Evolutionary conservation across 495 filamentous ascomycete genomes (phyloP), one percentile per base, ranked within the genome.

Genomic region (Aspergillus ostianus): DNA sequence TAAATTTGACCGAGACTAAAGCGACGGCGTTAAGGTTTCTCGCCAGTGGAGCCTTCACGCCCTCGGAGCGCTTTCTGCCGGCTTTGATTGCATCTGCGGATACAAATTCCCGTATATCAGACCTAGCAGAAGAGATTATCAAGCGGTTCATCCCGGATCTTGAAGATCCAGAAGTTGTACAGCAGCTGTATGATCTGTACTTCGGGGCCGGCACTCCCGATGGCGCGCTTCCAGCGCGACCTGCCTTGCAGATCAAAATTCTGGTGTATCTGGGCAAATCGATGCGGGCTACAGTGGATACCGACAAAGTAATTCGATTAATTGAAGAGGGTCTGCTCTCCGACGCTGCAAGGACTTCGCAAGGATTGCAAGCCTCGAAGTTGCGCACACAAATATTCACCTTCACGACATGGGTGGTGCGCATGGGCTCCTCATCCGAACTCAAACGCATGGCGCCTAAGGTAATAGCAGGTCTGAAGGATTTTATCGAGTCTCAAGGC

Each of bases 321-420:
- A 87, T 97, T 44, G 85, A 88, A 61, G 81, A 85, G 72, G 76
- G 88, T 69, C 70, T 90, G 73, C 66, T 79, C 58, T 74, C 76
- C 26, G 73, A 74, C 21, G 57, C 65, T 65, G 83, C 73, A 56
- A 75, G 77, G 41, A 74, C 80, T 55, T 70, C 81, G 23, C 76
- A 82, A 53, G 87, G 88, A 2, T 73, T 90, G n/a, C 89, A 92
- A 68, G 83, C 82, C 6, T 80, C 84, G 10, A 90, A 90, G 65
- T 75, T 97, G 15, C 83, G 90, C 57, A 85, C 87, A 50, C 90
- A 93, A 26, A 84, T 95, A n/a, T 93, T 98, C 67, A 85, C 85
- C 47, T 95, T 92, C 65, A 87, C 92, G 29, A 91, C 90, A 48
- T 97, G 93, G 87, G 85, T 93, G 20, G 90, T 92, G 7, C 83